phyloP scores from a whole-genome alignment of 805 yeast species.

The Priceomyces carsonii region DNA sequence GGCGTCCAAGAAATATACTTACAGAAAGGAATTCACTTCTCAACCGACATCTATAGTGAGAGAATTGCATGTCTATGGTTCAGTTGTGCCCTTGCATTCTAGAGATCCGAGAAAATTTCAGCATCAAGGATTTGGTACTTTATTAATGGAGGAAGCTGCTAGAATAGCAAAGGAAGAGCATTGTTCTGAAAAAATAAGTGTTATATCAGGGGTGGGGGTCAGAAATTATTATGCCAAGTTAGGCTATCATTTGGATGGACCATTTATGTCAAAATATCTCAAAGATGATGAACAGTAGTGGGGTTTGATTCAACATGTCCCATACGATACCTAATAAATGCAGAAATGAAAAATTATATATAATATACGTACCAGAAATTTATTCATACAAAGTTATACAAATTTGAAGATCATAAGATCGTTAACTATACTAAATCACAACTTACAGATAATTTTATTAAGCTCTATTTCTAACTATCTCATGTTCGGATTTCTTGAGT shows the following conservation, averaged over 20 bases:
- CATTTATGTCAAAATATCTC: constrained; percentile 83
- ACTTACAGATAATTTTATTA: too few relatives aligned
- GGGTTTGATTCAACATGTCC: too few relatives aligned
- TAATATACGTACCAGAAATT: too few relatives aligned
- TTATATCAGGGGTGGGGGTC: constrained; percentile 96
- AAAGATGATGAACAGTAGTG: constrained; percentile 9
- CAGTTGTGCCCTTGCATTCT: constrained; percentile 94
- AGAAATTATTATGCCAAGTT: constrained; percentile 91
- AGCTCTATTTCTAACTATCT: too few relatives aligned
- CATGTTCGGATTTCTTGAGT: constrained; percentile 6
- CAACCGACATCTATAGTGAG: constrained; percentile 94
- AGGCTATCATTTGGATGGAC: constrained; percentile 93
- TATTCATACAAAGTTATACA: too few relatives aligned
- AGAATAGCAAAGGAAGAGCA: constrained; percentile 94
- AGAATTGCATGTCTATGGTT: constrained; percentile 95
- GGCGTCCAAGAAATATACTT: constrained; percentile 87
- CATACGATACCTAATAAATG: too few relatives aligned
- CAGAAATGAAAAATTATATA: too few relatives aligned
- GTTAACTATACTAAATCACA: too few relatives aligned
- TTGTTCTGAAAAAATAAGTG: constrained; percentile 87
- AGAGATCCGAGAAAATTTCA: constrained; percentile 97
- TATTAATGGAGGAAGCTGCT: constrained; percentile 98
- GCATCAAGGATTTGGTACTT: constrained; percentile 98
- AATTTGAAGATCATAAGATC: too few relatives aligned
- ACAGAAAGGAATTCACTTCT: constrained; percentile 78